Evolutionary conservation across 306 rosid genomes (phyloP), one percentile per base, ranked within the genome.

Genomic region (Nissolia schottii): DNA sequence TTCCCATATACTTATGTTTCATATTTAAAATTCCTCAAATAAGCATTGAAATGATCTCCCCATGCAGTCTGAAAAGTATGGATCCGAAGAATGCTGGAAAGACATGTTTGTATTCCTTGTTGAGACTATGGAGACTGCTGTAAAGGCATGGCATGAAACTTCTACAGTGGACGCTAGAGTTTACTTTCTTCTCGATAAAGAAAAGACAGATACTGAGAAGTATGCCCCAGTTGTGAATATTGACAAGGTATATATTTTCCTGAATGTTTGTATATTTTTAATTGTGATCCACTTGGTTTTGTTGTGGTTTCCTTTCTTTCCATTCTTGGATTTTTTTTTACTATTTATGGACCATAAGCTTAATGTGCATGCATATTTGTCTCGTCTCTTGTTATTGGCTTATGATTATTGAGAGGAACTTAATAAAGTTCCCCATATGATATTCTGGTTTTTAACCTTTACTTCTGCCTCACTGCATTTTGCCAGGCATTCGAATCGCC

Each of bases 401-500:
- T 29, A 48, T 68, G 27, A 71, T 31, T 60, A 64, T 24, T 19
- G 31, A 46, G 15, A 46, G 48, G 38, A 65, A 61, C 29, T 25
- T 53, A 5, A 24, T 23, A 31, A 59, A 41, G 25, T 79, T 75
- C 23, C 32, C 71, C 48, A 6, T 62, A 23, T 61, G 38, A 29
- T 65, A 64, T 71, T 71, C 43, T 64, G 25, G 41, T 25, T 70
- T 71, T 24, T 43, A 53, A 61, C 46, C 27, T 24, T 57, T 61
- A 58, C 54, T 71, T 51, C 41, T 46, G 38, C 61, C 40, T 78
- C n/a, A 11, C 79, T 10, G 16, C 19, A 63, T 80, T n/a, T 65
- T 75, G 54, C 74, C 83, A 95, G 99, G 99, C 99, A 60, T 95
- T 95, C 66, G 99, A 91, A 80, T 86, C 99, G 23, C 99, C 99